Conservation (phyloP, 2,329 filamentous ascomycete genomes). For the Talaromyces sp. region DNA sequence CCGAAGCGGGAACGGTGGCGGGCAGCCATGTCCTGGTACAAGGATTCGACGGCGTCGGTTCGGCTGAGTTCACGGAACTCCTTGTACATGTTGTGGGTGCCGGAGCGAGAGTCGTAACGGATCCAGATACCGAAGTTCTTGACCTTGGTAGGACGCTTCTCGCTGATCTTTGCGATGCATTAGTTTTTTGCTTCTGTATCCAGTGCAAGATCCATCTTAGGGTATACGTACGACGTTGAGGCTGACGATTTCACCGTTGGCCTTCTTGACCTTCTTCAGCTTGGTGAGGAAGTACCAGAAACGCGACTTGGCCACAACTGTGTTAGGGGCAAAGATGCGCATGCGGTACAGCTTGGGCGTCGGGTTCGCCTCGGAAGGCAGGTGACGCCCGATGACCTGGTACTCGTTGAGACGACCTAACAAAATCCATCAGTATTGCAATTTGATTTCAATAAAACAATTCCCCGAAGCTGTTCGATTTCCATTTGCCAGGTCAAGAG, state of each 20-base stretch:
- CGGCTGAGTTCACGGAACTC: conserved; percentile 99
- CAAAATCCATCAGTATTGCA: conserved; percentile 21
- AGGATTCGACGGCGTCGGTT: conserved; percentile 88
- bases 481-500: background rate
- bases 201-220: background rate
- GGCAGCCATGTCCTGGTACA: conserved; percentile 99
- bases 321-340: conserved; percentile 98
- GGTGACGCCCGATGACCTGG: conserved; percentile 99
- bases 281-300: conserved; percentile 99
- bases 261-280: conserved; percentile 99
- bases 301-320: conserved; percentile 97
- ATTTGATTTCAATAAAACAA: background rate
- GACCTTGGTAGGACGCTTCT: conserved; percentile 99
- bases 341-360: conserved; percentile 99
- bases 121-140: conserved; percentile 99
- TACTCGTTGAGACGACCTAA: conserved; percentile 99
- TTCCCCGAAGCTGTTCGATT: background rate
- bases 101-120: conserved; percentile 99
- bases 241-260: conserved; percentile 97
- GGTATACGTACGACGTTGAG: conserved; percentile 77
- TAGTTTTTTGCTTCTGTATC: conserved; percentile 2
- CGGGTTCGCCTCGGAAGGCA: conserved; percentile 96
- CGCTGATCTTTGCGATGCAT: conserved; percentile 65
- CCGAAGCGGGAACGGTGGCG: conserved; percentile 97
- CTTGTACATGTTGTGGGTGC: conserved; percentile 99